Conservation (phyloP, 805 yeast genomes). For the Metschnikowia proteae region DNA sequence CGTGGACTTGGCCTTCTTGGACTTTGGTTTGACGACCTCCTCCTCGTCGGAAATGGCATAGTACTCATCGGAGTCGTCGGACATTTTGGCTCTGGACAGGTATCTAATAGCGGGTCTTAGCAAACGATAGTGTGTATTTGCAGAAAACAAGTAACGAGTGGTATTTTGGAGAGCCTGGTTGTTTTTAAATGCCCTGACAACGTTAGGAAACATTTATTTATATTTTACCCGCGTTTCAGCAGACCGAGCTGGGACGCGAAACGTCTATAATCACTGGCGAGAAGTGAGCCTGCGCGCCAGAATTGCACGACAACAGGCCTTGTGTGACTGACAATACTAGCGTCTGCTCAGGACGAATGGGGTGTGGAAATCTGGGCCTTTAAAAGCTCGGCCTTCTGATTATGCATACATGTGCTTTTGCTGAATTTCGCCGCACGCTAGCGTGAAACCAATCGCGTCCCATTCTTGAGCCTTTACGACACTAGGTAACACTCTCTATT, state of each 20-base stretch:
- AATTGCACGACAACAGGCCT: neutral
- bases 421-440: no score
- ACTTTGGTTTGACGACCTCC: slow-evolving; percentile 9
- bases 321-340: no score
- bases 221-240: slow-evolving; percentile 5
- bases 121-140: neutral
- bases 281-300: neutral
- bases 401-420: no score
- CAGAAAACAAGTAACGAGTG: neutral
- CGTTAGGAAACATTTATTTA: neutral
- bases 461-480: no score
- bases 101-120: neutral
- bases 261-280: neutral
- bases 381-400: no score
- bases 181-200: neutral
- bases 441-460: no score
- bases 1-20: slow-evolving; percentile 9
- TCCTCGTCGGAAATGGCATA: slow-evolving; percentile 8
- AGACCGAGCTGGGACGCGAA: slow-evolving; percentile 1
- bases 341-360: no score
- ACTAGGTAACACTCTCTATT: neutral
- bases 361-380: no score
- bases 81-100: slow-evolving; percentile 5
- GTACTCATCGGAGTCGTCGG: slow-evolving; percentile 14
- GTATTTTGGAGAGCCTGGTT: neutral